Conservation (phyloP, 2,329 filamentous ascomycete species). For the Colletotrichum liriopes region DNA sequence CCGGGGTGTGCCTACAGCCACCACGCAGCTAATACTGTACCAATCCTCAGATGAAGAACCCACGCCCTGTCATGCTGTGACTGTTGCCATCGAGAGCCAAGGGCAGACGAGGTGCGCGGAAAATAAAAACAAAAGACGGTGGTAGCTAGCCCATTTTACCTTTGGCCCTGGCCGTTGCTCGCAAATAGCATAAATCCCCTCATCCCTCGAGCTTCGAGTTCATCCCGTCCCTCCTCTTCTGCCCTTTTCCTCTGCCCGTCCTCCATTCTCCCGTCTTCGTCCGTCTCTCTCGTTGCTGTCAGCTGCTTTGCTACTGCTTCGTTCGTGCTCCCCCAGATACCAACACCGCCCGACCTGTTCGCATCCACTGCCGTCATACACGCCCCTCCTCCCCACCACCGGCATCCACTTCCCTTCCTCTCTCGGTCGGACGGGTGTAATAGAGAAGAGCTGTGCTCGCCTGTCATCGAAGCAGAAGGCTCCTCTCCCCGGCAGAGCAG, state of each 20-base stretch:
- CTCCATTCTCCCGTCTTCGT: slow-evolving; percentile 19
- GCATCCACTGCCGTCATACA: slow-evolving; percentile 25
- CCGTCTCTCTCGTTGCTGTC: slow-evolving; percentile 7
- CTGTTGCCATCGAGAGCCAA: slow-evolving; percentile 1
- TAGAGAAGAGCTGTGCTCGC: slow-evolving; percentile 38
- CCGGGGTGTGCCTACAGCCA: slow-evolving; percentile 26
- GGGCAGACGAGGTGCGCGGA: not conserved
- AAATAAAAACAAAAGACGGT: not conserved
- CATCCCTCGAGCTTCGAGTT: slow-evolving; percentile 37
- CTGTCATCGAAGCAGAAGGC: slow-evolving; percentile 28
- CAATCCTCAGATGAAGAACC: slow-evolving; percentile 19
- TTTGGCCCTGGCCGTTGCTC: slow-evolving; percentile 11
- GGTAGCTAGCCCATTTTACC: slow-evolving; percentile 1
- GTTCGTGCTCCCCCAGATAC: slow-evolving; percentile 25
- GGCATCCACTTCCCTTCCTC: slow-evolving; percentile 31
- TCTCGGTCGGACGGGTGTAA: slow-evolving; percentile 39
- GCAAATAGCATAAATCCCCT: slow-evolving; percentile 40
- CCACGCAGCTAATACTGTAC: not conserved
- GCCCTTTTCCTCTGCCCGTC: slow-evolving; percentile 9
- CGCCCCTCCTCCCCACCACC: slow-evolving; percentile 24
- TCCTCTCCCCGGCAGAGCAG: slow-evolving; percentile 24
- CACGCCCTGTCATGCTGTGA: slow-evolving; percentile 14
- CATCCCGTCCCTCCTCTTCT: slow-evolving; percentile 8
- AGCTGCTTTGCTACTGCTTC: slow-evolving; percentile 18
- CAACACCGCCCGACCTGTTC: slow-evolving; percentile 3